Evolutionary conservation across 768 basidiomycete genomes (phyloP).

Genomic region (Leccinellum rugosiceps): DNA sequence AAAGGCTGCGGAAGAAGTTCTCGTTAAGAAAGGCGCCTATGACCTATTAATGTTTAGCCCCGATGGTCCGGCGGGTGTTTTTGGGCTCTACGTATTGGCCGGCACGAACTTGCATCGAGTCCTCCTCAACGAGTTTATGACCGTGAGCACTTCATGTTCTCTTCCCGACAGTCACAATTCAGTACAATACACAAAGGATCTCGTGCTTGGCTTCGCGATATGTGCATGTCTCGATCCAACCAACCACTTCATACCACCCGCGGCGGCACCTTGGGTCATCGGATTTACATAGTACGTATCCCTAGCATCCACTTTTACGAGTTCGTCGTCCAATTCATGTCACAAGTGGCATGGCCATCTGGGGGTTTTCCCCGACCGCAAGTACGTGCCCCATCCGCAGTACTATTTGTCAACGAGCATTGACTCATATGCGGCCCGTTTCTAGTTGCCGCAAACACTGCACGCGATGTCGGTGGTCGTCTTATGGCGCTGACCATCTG

Average conservation of each 20-base stretch:
- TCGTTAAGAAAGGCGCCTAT: conserved; percentile 28
- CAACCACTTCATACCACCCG: conserved; percentile 55
- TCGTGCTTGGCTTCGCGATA: conserved; percentile 22
- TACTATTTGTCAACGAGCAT: neutral
- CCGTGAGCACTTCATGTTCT: conserved; percentile 20
- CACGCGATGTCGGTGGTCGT: conserved; percentile 66
- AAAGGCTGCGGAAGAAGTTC: conserved; percentile 29
- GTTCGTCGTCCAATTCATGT: neutral
- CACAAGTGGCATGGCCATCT: conserved; percentile 52
- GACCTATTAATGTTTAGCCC: conserved; percentile 34
- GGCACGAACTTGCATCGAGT: conserved; percentile 29
- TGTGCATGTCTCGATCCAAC: conserved; percentile 43
- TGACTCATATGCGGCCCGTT: neutral
- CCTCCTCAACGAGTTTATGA: conserved; percentile 40
- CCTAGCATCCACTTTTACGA: neutral
- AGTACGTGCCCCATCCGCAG: conserved; percentile 29
- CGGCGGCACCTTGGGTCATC: conserved; percentile 49
- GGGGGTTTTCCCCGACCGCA: conserved; percentile 55
- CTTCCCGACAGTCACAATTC: neutral
- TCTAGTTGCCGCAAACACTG: conserved; percentile 59
- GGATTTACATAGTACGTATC: conserved; percentile 55
- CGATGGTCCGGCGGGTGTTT: conserved; percentile 36
- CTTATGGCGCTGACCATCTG: conserved; percentile 61
- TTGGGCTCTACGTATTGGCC: conserved; percentile 36
- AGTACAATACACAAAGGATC: conserved; percentile 8